A percentile compares a stretch with the other conserved stretches of the same genome.
Conservation (phyloP, 306 rosid genomes). For the Carpinus fangiana region DNA sequence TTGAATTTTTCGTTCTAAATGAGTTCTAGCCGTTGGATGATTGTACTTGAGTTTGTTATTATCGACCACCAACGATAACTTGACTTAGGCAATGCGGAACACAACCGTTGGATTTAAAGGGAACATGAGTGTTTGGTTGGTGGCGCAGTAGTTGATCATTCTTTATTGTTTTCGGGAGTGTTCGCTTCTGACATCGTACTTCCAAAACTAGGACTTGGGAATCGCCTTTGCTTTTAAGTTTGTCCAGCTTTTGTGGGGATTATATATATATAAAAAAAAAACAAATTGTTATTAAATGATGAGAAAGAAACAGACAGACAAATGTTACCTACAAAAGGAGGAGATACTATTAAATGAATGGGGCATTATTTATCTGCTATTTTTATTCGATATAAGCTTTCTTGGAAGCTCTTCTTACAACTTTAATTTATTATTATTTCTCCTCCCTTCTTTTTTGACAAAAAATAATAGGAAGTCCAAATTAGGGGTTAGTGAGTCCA, state of each 20-base stretch:
- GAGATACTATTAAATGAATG: no score
- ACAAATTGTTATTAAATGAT: neutral
- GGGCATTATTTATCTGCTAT: no score
- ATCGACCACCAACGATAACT: neutral
- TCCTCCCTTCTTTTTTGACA: no score
- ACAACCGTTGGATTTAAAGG: no score
- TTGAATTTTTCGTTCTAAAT: neutral
- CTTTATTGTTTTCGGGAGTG: no score
- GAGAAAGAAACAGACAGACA: slow-evolving; percentile 4
- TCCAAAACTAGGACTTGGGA: neutral
- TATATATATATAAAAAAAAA: neutral
- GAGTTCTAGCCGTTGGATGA: neutral
- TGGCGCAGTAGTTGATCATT: neutral
- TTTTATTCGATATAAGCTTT: no score
- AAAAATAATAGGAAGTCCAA: no score
- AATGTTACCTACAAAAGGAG: neutral
- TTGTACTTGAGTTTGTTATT: neutral
- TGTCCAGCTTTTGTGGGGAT: neutral
- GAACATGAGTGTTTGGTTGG: neutral
- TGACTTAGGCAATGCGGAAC: neutral
- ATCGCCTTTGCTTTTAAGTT: neutral
- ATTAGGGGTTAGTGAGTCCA: no score
- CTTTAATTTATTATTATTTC: no score
- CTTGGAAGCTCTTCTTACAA: no score
- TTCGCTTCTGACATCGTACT: neutral